Evolutionary conservation across 257 asterid species (phyloP).

Genomic region (Solanum bulbocastanum): DNA sequence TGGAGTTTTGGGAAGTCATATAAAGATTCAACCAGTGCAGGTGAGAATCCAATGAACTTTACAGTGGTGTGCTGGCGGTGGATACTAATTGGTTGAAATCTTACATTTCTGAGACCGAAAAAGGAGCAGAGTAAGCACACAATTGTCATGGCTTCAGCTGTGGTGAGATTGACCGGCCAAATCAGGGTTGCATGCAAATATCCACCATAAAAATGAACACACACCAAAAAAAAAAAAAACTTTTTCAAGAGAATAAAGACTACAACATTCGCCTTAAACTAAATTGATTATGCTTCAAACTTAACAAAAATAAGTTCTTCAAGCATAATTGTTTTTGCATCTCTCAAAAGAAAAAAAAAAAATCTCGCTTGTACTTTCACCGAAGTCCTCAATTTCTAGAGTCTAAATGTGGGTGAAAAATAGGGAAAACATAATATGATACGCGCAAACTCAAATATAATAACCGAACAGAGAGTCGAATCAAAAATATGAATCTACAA

Average conservation of each 20-base stretch:
- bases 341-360: neutral
- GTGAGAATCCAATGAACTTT: conserved; percentile 9
- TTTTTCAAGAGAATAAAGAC: neutral
- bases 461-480: neutral
- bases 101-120: conserved; percentile 32
- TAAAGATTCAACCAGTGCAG: conserved; percentile 21
- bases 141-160: conserved; percentile 71
- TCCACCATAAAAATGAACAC: neutral
- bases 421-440: neutral
- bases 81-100: conserved; percentile 49
- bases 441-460: neutral
- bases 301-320: neutral
- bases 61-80: conserved; percentile 15
- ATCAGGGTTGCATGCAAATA: neutral
- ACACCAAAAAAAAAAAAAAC: neutral
- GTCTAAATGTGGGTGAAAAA: neutral
- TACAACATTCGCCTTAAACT: neutral
- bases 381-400: neutral
- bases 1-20: conserved; percentile 55
- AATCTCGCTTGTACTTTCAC: neutral
- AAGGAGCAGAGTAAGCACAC: conserved; percentile 73
- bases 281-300: neutral
- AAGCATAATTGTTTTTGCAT: neutral
- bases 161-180: neutral
- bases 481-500: neutral